A percentile compares a stretch with the other conserved stretches of the same genome.
Evolutionary conservation across 345 rosid species (phyloP).

Genomic region (Arabidopsis suecica): DNA sequence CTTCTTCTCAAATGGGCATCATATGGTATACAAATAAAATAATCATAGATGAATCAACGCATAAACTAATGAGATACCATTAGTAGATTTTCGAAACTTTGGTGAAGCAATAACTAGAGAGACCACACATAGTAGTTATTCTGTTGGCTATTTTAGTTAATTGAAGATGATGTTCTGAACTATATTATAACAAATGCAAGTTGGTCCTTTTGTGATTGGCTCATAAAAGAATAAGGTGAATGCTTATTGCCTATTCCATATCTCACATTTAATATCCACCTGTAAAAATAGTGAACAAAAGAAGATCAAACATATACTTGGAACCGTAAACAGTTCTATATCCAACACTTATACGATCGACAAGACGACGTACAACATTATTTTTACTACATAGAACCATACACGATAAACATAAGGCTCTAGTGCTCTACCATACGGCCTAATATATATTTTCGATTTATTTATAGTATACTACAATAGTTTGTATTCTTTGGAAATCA

Average conservation of each 20-base stretch:
- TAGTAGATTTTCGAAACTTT: too few species aligned
- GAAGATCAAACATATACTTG: not conserved
- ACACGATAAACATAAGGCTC: not conserved
- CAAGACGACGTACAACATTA: not conserved
- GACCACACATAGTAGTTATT: not conserved
- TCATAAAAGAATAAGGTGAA: slow-evolving; percentile 24
- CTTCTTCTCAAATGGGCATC: too few species aligned
- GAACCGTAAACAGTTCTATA: not conserved
- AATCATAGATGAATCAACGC: too few species aligned
- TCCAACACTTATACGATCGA: not conserved
- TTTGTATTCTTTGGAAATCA: not conserved
- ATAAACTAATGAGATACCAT: too few species aligned
- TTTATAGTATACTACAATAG: not conserved
- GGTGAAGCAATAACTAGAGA: too few species aligned
- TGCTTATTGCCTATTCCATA: slow-evolving; percentile 32
- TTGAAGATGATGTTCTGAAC: slow-evolving; percentile 13
- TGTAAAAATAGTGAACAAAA: slow-evolving; percentile 2
- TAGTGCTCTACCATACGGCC: not conserved
- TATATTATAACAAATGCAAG: slow-evolving; percentile 28
- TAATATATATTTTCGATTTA: not conserved
- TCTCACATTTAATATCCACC: slow-evolving; percentile 35
- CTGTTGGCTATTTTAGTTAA: slow-evolving; percentile 1
- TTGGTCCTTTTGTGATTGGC: slow-evolving; percentile 36
- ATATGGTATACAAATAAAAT: too few species aligned
- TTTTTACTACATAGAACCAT: not conserved